These are phyloP conservation scores for Cladosporium colombiae DNA, from an alignment of 2,329 filamentous ascomycete species.

Conservation along the genomic window DNA sequence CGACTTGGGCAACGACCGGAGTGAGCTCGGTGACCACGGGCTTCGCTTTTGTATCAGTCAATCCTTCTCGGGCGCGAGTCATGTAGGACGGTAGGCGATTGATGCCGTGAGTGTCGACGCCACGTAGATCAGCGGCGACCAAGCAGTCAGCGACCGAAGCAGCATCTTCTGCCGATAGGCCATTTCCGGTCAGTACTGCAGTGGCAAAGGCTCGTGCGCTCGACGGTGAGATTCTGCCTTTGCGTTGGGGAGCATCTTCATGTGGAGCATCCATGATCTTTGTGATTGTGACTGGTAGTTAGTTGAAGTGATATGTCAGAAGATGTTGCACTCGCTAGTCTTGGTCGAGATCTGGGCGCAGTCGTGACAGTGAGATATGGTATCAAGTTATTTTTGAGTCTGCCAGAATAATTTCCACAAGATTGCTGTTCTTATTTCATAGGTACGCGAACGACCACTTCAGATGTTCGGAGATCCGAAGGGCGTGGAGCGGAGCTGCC, in stretches of 20 bases:
- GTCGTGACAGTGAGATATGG: not conserved
- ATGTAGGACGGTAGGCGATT: constrained; percentile 79
- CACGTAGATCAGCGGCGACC: constrained; percentile 72
- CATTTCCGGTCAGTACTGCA: constrained; percentile 60
- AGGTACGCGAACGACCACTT: not conserved
- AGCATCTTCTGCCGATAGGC: constrained; percentile 61
- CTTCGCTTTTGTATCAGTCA: constrained; percentile 61
- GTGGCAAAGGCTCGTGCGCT: constrained; percentile 50
- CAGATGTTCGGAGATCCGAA: not conserved
- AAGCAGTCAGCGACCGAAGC: constrained; percentile 65
- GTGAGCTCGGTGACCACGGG: constrained; percentile 65
- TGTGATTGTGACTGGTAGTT: not conserved
- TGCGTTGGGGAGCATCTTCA: not conserved
- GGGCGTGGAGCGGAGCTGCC: not conserved
- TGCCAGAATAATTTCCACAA: not conserved
- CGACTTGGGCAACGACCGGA: constrained; percentile 68
- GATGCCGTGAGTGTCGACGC: constrained; percentile 77
- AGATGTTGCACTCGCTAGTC: not conserved
- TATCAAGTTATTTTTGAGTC: not conserved
- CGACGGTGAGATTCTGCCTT: not conserved
- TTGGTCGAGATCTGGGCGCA: not conserved
- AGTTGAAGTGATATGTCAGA: not conserved
- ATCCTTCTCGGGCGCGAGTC: constrained; percentile 68
- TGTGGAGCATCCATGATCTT: not conserved
- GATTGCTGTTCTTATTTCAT: not conserved